These are phyloP conservation scores for Leptographium lundbergii DNA, from an alignment of 2,329 filamentous ascomycete species.

Conservation along the genomic window DNA sequence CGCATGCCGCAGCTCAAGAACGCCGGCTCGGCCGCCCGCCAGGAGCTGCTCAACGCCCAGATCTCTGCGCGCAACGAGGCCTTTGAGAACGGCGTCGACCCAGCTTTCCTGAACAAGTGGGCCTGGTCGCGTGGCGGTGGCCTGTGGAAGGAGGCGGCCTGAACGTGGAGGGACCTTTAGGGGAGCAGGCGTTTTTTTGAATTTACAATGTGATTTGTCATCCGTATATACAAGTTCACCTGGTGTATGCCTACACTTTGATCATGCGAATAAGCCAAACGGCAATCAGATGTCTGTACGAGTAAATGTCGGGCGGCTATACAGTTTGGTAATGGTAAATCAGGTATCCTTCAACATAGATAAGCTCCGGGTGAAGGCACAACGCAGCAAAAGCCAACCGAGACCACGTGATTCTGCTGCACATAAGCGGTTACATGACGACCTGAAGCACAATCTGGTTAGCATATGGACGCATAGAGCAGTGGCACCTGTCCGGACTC, in stretches of 20 bases:
- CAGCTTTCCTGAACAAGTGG: slow-evolving; percentile 52
- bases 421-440: neutral
- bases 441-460: neutral
- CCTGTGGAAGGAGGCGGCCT: slow-evolving; percentile 17
- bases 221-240: too few species aligned
- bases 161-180: too few species aligned
- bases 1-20: slow-evolving; percentile 50
- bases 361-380: too few species aligned
- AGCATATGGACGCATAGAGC: neutral
- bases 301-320: neutral
- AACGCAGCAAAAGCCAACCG: too few species aligned
- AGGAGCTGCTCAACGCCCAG: slow-evolving; percentile 52
- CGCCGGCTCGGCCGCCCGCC: slow-evolving; percentile 46
- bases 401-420: neutral
- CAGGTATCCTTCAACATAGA: neutral
- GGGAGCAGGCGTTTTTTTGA: neutral
- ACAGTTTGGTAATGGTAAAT: neutral
- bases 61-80: slow-evolving; percentile 51
- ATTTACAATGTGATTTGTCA: too few species aligned
- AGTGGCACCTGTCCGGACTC: slow-evolving; percentile 24
- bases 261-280: too few species aligned
- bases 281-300: neutral
- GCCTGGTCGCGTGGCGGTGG: slow-evolving; percentile 36
- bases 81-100: slow-evolving; percentile 60
- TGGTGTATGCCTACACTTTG: too few species aligned